phyloP scores from a whole-genome alignment of 805 yeast species.

The Kuraishia floccosa region DNA sequence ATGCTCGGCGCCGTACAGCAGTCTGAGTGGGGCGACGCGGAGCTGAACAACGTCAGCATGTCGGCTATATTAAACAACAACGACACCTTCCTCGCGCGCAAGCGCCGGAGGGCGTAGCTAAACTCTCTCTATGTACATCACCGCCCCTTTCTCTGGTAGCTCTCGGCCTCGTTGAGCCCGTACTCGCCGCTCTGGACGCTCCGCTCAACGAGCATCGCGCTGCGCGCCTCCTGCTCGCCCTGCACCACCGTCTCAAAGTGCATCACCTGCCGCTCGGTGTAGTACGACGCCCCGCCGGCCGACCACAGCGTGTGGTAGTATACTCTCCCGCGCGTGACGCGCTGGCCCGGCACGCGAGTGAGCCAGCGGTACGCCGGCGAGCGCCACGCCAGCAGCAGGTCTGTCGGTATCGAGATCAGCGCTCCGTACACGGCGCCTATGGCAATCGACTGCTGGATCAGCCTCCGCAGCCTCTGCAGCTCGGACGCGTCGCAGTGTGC shows the following conservation, averaged over 20 bases:
- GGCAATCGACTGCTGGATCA: slow-evolving; percentile 18
- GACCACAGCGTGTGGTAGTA: slow-evolving; percentile 25
- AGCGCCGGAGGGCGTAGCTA: too few species aligned
- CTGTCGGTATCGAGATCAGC: slow-evolving; percentile 22
- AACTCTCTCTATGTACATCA: not conserved
- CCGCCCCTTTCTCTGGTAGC: slow-evolving; percentile 1
- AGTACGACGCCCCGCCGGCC: slow-evolving; percentile 22
- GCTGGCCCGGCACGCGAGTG: too few species aligned
- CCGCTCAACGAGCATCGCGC: slow-evolving; percentile 19
- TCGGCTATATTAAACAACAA: not conserved
- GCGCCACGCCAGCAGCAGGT: slow-evolving; percentile 21
- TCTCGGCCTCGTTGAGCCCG: slow-evolving; percentile 15
- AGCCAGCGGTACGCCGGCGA: slow-evolving; percentile 24
- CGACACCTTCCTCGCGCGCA: slow-evolving; percentile 1
- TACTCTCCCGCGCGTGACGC: slow-evolving; percentile 21
- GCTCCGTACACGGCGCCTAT: slow-evolving; percentile 25
- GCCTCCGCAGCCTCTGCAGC: too few species aligned
- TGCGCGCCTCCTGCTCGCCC: slow-evolving; percentile 17
- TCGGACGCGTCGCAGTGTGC: too few species aligned
- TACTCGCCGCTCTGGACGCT: slow-evolving; percentile 20
- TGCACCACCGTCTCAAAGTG: slow-evolving; percentile 18
- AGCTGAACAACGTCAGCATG: not conserved
- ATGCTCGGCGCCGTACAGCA: slow-evolving; percentile 1
- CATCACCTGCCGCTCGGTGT: slow-evolving; percentile 21
- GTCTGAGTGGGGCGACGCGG: slow-evolving; percentile 1